Conservation (phyloP, 495 filamentous ascomycete genomes). For the Aspergillus leporis region DNA sequence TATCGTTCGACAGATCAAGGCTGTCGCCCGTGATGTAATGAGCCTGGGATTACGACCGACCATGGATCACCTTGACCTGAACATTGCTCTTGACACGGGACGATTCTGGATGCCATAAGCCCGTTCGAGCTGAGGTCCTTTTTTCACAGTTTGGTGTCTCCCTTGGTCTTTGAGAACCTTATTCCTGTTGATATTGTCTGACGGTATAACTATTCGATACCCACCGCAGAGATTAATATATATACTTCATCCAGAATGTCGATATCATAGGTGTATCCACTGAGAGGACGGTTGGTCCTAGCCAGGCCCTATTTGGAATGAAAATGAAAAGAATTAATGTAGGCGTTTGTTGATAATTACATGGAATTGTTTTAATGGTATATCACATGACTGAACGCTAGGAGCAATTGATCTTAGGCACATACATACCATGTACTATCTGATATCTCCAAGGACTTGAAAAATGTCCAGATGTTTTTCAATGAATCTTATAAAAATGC, state of each 20-base stretch:
- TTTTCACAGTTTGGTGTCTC: not conserved
- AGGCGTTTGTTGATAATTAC: constrained; percentile 1
- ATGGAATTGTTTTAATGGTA: not conserved
- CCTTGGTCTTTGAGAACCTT: not conserved
- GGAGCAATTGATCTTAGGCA: not conserved
- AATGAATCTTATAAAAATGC: not conserved
- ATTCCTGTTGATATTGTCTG: constrained; percentile 1
- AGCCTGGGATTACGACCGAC: constrained; percentile 44
- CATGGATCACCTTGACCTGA: constrained; percentile 45
- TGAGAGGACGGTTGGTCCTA: not conserved
- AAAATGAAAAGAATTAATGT: not conserved
- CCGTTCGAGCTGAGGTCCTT: constrained; percentile 8
- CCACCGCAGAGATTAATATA: constrained; percentile 4
- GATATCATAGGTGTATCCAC: not conserved
- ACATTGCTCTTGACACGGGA: constrained; percentile 37
- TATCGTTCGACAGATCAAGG: constrained; percentile 71
- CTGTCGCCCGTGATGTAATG: constrained; percentile 49
- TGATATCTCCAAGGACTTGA: too few relatives aligned
- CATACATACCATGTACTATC: too few relatives aligned
- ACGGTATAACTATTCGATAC: not conserved
- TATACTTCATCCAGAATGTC: not conserved
- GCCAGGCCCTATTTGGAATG: not conserved
- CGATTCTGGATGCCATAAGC: constrained; percentile 38
- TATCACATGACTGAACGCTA: not conserved
- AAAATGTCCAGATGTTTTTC: too few relatives aligned